phyloP scores from a whole-genome alignment of 108 stramenopile species.

The Fragilariopsis cylindrus region DNA sequence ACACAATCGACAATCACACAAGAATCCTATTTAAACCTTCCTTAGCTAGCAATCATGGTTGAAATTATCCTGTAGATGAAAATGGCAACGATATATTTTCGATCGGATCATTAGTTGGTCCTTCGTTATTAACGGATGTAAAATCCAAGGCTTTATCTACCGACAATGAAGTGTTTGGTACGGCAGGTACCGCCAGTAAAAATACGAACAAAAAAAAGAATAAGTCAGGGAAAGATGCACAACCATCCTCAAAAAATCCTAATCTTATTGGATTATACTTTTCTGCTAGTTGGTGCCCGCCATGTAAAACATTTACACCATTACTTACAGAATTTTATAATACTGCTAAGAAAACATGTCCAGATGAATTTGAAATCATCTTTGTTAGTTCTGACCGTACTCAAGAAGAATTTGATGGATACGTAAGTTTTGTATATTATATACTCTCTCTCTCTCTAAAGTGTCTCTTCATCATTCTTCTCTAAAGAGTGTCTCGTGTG shows the following conservation, averaged over 20 bases:
- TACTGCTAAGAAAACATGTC: conserved; percentile 20
- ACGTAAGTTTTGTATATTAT: conserved; percentile 26
- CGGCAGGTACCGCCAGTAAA: background rate
- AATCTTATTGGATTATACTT: conserved; percentile 70
- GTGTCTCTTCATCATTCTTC: too few species aligned
- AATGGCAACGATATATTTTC: conserved; percentile 8
- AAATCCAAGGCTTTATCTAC: background rate
- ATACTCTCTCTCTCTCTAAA: too few species aligned
- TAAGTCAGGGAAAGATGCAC: conserved; percentile 19
- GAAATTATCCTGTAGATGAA: conserved; percentile 4
- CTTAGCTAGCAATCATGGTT: background rate
- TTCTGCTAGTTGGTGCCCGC: conserved; percentile 58
- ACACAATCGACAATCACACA: too few species aligned
- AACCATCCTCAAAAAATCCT: conserved; percentile 41
- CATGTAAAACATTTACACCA: conserved; percentile 71
- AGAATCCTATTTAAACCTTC: too few species aligned
- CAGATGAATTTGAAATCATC: conserved; percentile 61
- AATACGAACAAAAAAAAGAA: too few species aligned
- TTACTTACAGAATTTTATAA: conserved; percentile 67
- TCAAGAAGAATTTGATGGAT: conserved; percentile 51
- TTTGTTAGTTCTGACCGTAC: conserved; percentile 68
- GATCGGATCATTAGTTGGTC: background rate
- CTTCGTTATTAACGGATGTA: background rate
- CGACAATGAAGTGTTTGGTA: background rate
- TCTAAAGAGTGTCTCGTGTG: too few species aligned